Evolutionary conservation across 176 grass and related monocot genomes (phyloP), one percentile per base, ranked within the genome.

Genomic region (Paspalum notatum): DNA sequence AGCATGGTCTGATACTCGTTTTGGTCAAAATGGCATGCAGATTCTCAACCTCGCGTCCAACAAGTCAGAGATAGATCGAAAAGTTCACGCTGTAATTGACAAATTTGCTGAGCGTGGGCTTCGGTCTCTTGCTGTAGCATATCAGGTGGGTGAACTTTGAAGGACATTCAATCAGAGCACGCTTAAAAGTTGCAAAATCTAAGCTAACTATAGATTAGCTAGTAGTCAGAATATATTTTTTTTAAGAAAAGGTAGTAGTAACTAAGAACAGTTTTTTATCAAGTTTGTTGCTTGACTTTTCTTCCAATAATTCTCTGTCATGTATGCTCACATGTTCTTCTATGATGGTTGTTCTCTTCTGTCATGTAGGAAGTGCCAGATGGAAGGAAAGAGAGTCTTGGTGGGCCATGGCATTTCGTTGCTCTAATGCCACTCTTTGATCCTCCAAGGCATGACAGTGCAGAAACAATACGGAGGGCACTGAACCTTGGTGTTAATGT

Each of bases 371-470:
- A 49, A 71, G 68, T 71, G 3, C 68, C 45, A 49, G 44, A 71
- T 71, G 45, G 44, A 71, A 71, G 45, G 68, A 71, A 71, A 71
- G 68, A 71, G 22, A 71, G 45, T 71, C 68, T 13, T 27, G 68
- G 68, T 71, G 68, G 68, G 13, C 68, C 45, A 71, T 71, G 68
- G 44, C 68, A 49, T 71, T 71, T 71, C 0, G 45, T 71, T 71
- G 68, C 68, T 50, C 68, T 71, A 27, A 49, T 71, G 68, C 68
- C 68, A 71, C 68, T 71, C 45, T 71, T 71, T 50, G 68, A 71
- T 50, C 44, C 68, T 27, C 68, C 68, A 49, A 49, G 68, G 22
- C 68, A 50, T 50, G 68, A 71, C 68, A 71, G 44, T 71, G 68
- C 45, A 16, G 68, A 71, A 71, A 71, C 68, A 49, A 71, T 71